Base-by-base conservation (phyloP, 768 basidiomycete genomes). In the Hortiboletus campestris region DNA sequence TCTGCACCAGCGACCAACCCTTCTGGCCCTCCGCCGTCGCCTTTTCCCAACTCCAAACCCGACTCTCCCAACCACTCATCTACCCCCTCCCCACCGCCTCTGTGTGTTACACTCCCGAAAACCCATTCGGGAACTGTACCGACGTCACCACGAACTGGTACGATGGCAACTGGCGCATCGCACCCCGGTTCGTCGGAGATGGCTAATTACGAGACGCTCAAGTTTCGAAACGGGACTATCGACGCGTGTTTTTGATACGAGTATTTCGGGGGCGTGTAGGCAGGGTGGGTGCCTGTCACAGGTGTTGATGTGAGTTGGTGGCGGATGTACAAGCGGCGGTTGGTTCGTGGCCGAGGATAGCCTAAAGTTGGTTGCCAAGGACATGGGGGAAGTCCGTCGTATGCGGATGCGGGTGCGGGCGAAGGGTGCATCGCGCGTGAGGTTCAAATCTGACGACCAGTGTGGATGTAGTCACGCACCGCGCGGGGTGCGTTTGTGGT, bases 21-120 rank as follows among this genome's bases (percentile, higher is more conserved):
- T 81, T 79, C 61, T 80, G 79, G 78, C 80, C 80, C 3, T 67
- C 62, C n/a, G 45, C 65, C 0, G 40, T 65, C 2, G 64, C 68
- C 1, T 78, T 79, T 56, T 39, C 66, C 10, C 39, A 55, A 6
- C 68, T 81, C 11, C 57, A 70, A 9, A 60, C 65, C 4, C 64
- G 74, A 47, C 47, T 82, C 28, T 80, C 80, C 1, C 77, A 76
- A 35, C 78, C 78, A 0, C 70, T 81, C 31, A 46, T 82, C 8
- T 62, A 69, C 17, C 80, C 79, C 0, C 43, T 63, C 0, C 77
- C 80, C 0, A 71, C 73, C 2, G 77, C 74, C 3, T 70, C 70
- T 1, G 67, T 72, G 1, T 81, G 79, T 58, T 80, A 82, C 53
- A 72, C 78, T 0, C 36, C 56, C 5, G 60, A 62, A 0, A 46